phyloP scores from a whole-genome alignment of 345 rosid species.

The Rhizophora mangle region DNA sequence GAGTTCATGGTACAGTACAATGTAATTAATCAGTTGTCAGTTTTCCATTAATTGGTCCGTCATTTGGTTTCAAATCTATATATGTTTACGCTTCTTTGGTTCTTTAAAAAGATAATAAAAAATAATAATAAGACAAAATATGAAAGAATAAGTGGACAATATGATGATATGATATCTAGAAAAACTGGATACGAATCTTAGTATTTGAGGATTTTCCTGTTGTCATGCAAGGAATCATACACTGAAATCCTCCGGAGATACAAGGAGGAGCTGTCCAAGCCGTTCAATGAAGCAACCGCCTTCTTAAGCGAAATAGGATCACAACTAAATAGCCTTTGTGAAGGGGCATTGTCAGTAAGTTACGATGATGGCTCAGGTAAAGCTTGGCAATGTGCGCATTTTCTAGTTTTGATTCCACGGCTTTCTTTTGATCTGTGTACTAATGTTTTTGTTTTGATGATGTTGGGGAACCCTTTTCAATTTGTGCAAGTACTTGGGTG shows the following conservation, averaged over 20 bases:
- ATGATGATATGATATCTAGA: background rate
- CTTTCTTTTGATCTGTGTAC: background rate
- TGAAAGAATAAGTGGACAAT: background rate
- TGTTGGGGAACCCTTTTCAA: no score
- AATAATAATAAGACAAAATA: no score
- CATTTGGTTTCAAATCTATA: no score
- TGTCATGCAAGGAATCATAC: slow-evolving; percentile 47
- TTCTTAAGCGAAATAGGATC: slow-evolving; percentile 60
- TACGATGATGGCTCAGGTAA: slow-evolving; percentile 42
- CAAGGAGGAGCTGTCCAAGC: slow-evolving; percentile 63
- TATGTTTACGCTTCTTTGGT: no score
- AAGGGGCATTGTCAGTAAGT: slow-evolving; percentile 32
- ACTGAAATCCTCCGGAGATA: slow-evolving; percentile 51
- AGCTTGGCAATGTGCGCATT: slow-evolving; percentile 4
- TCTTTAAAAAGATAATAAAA: background rate
- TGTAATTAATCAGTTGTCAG: background rate
- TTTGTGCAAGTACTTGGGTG: background rate
- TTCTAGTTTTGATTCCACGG: slow-evolving; percentile 1
- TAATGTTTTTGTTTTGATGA: no score
- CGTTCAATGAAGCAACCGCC: slow-evolving; percentile 51
- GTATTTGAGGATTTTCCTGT: no score
- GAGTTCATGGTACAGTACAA: slow-evolving; percentile 50
- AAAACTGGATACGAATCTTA: no score
- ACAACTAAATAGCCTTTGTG: slow-evolving; percentile 51
- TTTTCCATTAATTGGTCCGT: background rate